Evolutionary conservation across 306 rosid species (phyloP).

Genomic region (Gleditsia sinensis): DNA sequence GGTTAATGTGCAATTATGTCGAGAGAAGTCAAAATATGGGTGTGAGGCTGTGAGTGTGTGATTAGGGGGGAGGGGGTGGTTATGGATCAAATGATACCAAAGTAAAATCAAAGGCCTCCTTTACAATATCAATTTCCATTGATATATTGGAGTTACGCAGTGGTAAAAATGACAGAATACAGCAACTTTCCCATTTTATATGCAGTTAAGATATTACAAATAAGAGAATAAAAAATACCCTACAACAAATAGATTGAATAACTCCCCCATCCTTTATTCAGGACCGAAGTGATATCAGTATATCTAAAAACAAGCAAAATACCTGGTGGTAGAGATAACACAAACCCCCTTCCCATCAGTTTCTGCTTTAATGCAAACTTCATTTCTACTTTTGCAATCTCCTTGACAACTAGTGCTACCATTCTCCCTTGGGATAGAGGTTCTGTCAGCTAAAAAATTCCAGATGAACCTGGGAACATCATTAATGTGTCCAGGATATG

Average conservation of each 20-base stretch:
- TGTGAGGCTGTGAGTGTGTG: too few relatives aligned
- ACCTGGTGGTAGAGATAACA: constrained; percentile 90
- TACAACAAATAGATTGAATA: not conserved
- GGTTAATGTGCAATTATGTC: too few relatives aligned
- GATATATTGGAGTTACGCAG: not conserved
- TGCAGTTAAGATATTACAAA: not conserved
- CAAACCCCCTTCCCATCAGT: constrained; percentile 79
- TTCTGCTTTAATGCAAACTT: constrained; percentile 78
- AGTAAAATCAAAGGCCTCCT: too few relatives aligned
- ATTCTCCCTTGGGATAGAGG: constrained; percentile 60
- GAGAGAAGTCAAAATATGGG: too few relatives aligned
- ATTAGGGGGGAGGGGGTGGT: too few relatives aligned
- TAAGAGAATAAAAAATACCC: not conserved
- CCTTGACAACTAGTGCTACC: constrained; percentile 57
- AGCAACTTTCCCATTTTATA: not conserved
- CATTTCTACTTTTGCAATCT: constrained; percentile 67
- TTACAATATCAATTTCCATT: not conserved
- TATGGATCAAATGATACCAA: too few relatives aligned
- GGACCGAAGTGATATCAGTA: not conserved
- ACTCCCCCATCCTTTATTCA: not conserved
- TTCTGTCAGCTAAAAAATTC: constrained; percentile 86
- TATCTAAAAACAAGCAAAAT: constrained; percentile 32
- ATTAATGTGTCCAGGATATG: constrained; percentile 58
- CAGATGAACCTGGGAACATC: constrained; percentile 86
- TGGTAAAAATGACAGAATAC: not conserved